Evolutionary conservation across 1,284 basidiomycete species (phyloP), one percentile per base, ranked within the genome.

Genomic region (Clitocybe nebularis): DNA sequence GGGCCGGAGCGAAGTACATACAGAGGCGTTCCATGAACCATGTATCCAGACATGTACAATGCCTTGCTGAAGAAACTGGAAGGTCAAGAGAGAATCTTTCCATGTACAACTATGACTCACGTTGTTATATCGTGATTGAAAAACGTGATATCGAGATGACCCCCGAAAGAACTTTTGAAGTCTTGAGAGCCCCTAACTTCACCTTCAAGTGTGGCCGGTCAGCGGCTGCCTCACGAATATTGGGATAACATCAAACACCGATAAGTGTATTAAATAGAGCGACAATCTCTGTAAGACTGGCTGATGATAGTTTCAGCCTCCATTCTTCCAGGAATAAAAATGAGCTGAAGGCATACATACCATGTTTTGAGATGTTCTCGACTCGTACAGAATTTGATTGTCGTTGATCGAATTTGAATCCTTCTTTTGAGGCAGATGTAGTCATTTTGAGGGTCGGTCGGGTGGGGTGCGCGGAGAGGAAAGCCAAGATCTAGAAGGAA

Each of bases 11-110:
- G 19, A 32, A 48, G 38, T 13, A 66, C 74, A 55, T 56, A 84
- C 81, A 84, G 57, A 16, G 72, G 64, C 37, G 66, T 63, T 16
- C 78, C 80, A 14, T 69, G 70, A n/a, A 82, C 59, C 22, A 65
- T 75, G 53, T 81, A 83, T 30, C 81, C 80, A 21, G 76, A 72
- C 79, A 84, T 79, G 54, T 76, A 77, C 38, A 84, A 53, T 1
- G 81, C 77, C 61, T 83, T 82, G 46, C 81, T 84, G 48, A 20
- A 37, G 11, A 35, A 11, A 24, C 47, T 36, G 4, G 30, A 30
- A 34, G 24, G 34, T 14, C 36, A 33, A 28, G 5, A 32, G 30
- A 36, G 14, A n/a, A 37, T 32, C 14, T 17, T 5, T 29, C 5
- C 11, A 4, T 33, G 23, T 17, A 24, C 8, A 21, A 36, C 17